These are phyloP conservation scores for Pyrrhoderma noxium DNA, from an alignment of 1,284 basidiomycete species.

Conservation along the genomic window DNA sequence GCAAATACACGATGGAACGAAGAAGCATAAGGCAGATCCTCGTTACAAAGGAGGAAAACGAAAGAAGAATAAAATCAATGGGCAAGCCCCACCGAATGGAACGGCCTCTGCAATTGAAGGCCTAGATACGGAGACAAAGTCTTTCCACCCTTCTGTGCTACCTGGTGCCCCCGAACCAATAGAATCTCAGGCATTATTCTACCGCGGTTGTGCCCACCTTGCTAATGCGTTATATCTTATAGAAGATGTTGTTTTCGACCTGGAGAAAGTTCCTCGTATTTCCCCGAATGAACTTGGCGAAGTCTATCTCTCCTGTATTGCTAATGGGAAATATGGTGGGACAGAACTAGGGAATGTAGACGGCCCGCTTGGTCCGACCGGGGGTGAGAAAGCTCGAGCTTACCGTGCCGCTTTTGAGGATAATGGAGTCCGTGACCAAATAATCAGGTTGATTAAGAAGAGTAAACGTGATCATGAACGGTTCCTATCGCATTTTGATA, in stretches of 20 bases:
- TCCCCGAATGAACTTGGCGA: conserved; percentile 58
- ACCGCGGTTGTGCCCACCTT: conserved; percentile 70
- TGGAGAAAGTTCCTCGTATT: conserved; percentile 59
- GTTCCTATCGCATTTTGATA: conserved; percentile 74
- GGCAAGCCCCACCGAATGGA: conserved; percentile 57
- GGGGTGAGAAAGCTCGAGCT: conserved; percentile 51
- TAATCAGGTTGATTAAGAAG: conserved; percentile 54
- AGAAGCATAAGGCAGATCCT: conserved; percentile 33
- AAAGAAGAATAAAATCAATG: conserved; percentile 41
- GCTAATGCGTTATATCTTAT: conserved; percentile 68
- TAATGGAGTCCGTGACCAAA: conserved; percentile 46
- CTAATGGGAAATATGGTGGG: conserved; percentile 65
- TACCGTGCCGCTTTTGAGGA: conserved; percentile 54
- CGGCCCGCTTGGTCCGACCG: conserved; percentile 56
- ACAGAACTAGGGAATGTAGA: conserved; percentile 70
- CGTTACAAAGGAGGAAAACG: conserved; percentile 18
- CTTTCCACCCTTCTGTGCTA: conserved; percentile 58
- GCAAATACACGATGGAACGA: conserved; percentile 42
- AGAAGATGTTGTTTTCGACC: conserved; percentile 55
- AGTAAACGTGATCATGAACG: conserved; percentile 72
- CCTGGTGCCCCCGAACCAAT: conserved; percentile 74
- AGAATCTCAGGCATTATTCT: conserved; percentile 73
- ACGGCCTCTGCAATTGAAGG: conserved; percentile 44
- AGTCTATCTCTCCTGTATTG: conserved; percentile 62
- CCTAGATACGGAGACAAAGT: conserved; percentile 41